Percentiles rank a stretch among this genome's conserved stretches.
Evolutionary conservation across 1,139 yeast species (phyloP).

Genomic region (Yamadazyma friedrichii): DNA sequence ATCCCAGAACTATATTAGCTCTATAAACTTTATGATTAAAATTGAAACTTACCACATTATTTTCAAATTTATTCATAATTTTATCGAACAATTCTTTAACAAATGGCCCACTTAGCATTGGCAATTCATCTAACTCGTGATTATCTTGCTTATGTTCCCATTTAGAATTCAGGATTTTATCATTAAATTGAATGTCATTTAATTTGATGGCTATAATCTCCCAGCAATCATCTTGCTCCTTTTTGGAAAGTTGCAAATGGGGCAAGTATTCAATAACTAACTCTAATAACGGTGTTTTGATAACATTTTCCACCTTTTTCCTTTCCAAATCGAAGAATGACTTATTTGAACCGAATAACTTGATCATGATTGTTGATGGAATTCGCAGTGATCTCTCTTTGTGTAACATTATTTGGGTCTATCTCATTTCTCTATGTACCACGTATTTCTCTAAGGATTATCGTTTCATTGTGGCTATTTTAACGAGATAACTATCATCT

Average conservation of each 20-base stretch:
- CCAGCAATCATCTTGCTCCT: constrained; percentile 32
- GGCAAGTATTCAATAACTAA: constrained; percentile 32
- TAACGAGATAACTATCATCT: no score
- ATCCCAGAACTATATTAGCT: constrained; percentile 7
- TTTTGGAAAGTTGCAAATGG: constrained; percentile 28
- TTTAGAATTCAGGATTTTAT: constrained; percentile 9
- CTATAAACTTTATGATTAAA: constrained; percentile 10
- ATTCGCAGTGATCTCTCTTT: not conserved
- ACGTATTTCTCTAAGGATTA: no score
- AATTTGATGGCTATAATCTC: constrained; percentile 36
- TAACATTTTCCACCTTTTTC: constrained; percentile 22
- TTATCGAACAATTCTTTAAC: constrained; percentile 25
- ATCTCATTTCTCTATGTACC: no score
- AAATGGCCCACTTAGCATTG: constrained; percentile 30
- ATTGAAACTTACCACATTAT: constrained; percentile 8
- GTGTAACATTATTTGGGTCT: no score
- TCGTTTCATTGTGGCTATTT: no score
- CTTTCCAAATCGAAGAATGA: constrained; percentile 33
- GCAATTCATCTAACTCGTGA: constrained; percentile 24
- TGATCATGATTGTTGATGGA: not conserved
- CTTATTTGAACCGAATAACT: constrained; percentile 6
- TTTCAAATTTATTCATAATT: constrained; percentile 17
- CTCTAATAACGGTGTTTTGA: constrained; percentile 30
- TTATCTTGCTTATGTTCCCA: constrained; percentile 7
- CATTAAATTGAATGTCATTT: constrained; percentile 21